A percentile compares a stretch with the other conserved stretches of the same genome.
Evolutionary conservation across 2,329 filamentous ascomycete genomes (phyloP).

Genomic region (Fusarium duplospermum): DNA sequence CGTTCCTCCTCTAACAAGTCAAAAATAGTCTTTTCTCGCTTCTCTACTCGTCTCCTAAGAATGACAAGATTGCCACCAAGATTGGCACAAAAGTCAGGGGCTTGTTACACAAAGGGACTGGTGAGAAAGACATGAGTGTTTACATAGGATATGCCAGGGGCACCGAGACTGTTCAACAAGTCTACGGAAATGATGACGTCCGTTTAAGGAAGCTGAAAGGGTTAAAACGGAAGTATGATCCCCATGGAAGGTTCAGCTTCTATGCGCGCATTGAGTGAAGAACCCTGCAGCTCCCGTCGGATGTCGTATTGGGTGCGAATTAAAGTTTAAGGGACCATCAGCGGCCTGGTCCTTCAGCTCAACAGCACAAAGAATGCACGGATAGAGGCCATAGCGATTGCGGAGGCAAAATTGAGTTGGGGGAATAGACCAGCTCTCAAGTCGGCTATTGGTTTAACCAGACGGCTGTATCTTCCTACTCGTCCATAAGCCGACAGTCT

Average conservation of each 20-base stretch:
- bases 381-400: background rate
- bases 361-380: background rate
- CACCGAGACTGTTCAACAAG: slow-evolving; percentile 52
- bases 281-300: background rate
- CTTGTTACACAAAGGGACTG: slow-evolving; percentile 17
- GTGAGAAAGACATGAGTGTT: slow-evolving; percentile 20
- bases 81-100: background rate
- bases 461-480: background rate
- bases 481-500: background rate
- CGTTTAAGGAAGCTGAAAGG: slow-evolving; percentile 56
- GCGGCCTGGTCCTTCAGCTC: background rate
- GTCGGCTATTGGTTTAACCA: background rate
- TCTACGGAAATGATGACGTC: slow-evolving; percentile 64
- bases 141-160: slow-evolving; percentile 66
- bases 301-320: background rate
- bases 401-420: background rate
- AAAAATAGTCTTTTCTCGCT: slow-evolving; percentile 2
- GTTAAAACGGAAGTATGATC: slow-evolving; percentile 63
- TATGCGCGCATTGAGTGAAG: slow-evolving; percentile 34
- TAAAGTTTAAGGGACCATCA: background rate
- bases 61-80: background rate
- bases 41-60: background rate
- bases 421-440: background rate
- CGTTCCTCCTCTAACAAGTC: background rate
- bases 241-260: slow-evolving; percentile 56